A percentile compares a stretch with the other conserved stretches of the same genome.
Evolutionary conservation across 257 asterid genomes (phyloP).

Genomic region (Ocimum tenuiflorum): DNA sequence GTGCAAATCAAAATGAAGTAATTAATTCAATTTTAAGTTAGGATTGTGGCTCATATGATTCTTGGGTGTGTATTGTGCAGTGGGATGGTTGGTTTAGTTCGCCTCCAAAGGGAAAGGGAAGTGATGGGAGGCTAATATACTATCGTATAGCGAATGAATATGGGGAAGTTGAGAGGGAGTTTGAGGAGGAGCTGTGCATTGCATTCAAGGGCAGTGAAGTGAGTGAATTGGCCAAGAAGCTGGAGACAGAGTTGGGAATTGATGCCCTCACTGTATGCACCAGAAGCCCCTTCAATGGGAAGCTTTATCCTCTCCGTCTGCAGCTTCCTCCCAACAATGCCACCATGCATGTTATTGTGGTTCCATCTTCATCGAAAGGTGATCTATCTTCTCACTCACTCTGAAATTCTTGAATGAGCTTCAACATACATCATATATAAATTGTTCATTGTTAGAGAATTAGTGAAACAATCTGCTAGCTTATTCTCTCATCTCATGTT

Average conservation of each 20-base stretch:
- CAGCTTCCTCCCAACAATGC: constrained; percentile 94
- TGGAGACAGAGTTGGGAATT: constrained; percentile 58
- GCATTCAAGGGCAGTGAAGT: constrained; percentile 65
- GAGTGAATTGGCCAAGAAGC: constrained; percentile 42
- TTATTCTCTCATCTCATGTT: too few species aligned
- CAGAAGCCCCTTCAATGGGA: constrained; percentile 66
- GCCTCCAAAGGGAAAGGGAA: constrained; percentile 45
- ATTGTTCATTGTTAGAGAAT: too few species aligned
- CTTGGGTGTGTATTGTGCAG: constrained; percentile 31
- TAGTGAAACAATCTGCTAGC: not conserved
- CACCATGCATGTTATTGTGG: constrained; percentile 56
- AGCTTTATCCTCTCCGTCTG: constrained; percentile 82
- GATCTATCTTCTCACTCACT: not conserved
- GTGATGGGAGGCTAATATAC: constrained; percentile 63
- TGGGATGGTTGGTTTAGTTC: constrained; percentile 62
- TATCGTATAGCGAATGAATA: constrained; percentile 49
- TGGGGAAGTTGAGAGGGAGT: constrained; percentile 61
- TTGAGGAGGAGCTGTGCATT: constrained; percentile 47
- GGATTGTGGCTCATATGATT: not conserved
- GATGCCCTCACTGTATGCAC: constrained; percentile 65
- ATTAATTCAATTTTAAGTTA: not conserved
- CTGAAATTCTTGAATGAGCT: too few species aligned
- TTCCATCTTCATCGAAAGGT: constrained; percentile 67
- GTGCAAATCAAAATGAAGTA: not conserved
- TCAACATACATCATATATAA: not conserved